Conservation (phyloP, 1,139 yeast genomes). For the Sugiyamaella japonica region DNA sequence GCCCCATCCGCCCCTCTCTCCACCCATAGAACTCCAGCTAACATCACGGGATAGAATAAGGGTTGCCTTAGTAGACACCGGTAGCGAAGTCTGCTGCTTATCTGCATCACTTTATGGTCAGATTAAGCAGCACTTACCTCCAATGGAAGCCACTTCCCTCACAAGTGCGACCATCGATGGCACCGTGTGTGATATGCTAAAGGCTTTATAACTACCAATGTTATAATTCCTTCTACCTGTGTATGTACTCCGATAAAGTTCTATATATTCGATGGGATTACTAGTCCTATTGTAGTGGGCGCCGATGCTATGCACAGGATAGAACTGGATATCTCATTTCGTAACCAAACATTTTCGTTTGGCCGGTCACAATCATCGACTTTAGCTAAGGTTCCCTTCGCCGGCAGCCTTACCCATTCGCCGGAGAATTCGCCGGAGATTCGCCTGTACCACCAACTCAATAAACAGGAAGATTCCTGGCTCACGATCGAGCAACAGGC, state of each 20-base stretch:
- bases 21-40: background rate
- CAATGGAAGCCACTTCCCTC: background rate
- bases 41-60: background rate
- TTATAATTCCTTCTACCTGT: background rate
- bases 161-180: background rate
- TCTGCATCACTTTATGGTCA: background rate
- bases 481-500: background rate
- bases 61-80: background rate
- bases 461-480: background rate
- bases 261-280: background rate
- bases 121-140: background rate
- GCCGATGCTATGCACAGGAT: background rate
- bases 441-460: background rate
- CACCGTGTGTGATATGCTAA: background rate
- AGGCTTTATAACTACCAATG: background rate
- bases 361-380: background rate
- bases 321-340: background rate
- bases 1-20: no score
- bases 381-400: background rate
- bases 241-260: background rate
- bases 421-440: background rate
- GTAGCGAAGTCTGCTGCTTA: background rate
- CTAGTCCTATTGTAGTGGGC: background rate
- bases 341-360: background rate
- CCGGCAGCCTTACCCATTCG: background rate